Percentiles rank a stretch among this genome's conserved stretches.
Evolutionary conservation across 345 rosid genomes (phyloP).

Genomic region (Geranium brycei): DNA sequence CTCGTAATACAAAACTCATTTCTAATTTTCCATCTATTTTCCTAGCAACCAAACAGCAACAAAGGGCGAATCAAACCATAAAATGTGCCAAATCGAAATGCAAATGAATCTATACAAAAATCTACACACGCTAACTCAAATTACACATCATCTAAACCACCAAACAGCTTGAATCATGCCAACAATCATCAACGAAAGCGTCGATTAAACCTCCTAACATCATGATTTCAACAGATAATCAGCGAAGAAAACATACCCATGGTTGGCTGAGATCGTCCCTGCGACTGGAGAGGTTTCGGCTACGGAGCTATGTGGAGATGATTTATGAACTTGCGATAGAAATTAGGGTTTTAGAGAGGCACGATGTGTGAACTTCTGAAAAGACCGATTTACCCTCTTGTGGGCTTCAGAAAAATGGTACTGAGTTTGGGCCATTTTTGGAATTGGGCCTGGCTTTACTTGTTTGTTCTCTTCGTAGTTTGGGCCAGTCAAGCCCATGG

Average conservation of each 20-base stretch:
- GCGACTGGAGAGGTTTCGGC: not conserved
- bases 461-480: not conserved
- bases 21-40: not conserved
- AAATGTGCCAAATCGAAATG: not conserved
- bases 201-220: too few species aligned
- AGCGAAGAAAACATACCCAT: not conserved
- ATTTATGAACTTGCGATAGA: not conserved
- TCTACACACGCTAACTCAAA: not conserved
- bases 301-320: not conserved
- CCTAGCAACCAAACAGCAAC: not conserved
- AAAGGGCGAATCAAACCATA: not conserved
- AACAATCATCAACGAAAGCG: not conserved
- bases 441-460: not conserved
- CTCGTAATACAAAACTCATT: not conserved
- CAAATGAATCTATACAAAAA: not conserved
- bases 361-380: not conserved
- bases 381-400: not conserved
- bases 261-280: not conserved
- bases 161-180: not conserved
- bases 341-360: not conserved
- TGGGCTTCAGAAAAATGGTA: not conserved
- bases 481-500: not conserved
- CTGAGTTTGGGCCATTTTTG: not conserved
- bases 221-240: not conserved
- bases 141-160: not conserved